Percentiles rank a stretch among this genome's conserved stretches.
These are phyloP conservation scores for Talaromyces wortmannii DNA, from an alignment of 495 filamentous ascomycete species.

Conservation along the genomic window DNA sequence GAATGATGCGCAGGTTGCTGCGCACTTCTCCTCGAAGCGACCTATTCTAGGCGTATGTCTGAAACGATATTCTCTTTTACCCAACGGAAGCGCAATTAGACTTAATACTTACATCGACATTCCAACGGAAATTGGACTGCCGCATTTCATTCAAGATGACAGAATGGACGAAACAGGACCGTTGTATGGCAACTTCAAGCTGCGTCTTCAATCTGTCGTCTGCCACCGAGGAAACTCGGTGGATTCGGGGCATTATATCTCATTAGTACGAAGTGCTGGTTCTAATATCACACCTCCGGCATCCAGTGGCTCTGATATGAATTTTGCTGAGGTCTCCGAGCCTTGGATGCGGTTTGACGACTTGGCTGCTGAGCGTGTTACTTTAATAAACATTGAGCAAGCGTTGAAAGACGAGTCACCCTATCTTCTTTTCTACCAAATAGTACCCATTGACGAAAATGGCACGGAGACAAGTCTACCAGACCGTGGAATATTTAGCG, in stretches of 20 bases:
- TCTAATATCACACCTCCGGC: conserved; percentile 37
- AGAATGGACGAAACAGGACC: conserved; percentile 55
- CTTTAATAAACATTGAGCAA: conserved; percentile 69
- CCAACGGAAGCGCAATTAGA: conserved; percentile 58
- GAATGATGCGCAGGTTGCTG: conserved; percentile 62
- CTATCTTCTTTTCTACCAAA: conserved; percentile 93
- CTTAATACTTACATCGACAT: conserved; percentile 84
- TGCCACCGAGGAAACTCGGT: conserved; percentile 86
- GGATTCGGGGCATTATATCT: conserved; percentile 88
- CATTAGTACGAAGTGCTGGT: conserved; percentile 64
- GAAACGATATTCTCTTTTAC: conserved; percentile 78
- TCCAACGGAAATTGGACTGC: conserved; percentile 78
- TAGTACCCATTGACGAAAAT: conserved; percentile 74
- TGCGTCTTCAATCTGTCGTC: conserved; percentile 80
- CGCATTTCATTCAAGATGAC: conserved; percentile 85
- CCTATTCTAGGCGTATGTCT: conserved; percentile 88
- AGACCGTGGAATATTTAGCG: conserved; percentile 49
- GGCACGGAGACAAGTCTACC: conserved; percentile 40
- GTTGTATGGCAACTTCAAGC: conserved; percentile 76
- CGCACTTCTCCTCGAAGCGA: conserved; percentile 64
- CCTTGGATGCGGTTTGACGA: conserved; percentile 93
- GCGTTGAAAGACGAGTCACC: conserved; percentile 78
- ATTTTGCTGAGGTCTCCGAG: conserved; percentile 40
- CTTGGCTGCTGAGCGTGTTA: conserved; percentile 62
- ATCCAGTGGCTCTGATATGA: conserved; percentile 40